phyloP scores from a whole-genome alignment of 331 rosid species.

The Ulmus americana region DNA sequence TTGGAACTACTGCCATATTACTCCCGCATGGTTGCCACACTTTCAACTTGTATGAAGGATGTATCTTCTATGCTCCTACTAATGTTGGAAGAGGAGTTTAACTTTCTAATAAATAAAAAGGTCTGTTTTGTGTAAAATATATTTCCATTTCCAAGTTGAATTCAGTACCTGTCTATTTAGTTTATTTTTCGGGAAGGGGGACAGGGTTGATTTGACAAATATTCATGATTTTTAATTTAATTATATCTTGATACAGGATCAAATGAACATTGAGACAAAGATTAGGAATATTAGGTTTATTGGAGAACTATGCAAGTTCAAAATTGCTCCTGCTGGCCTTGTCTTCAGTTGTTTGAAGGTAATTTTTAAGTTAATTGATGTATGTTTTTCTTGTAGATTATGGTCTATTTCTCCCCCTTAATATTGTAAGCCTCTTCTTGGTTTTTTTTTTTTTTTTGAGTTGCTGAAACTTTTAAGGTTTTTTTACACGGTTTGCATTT shows the following conservation, averaged over 20 bases:
- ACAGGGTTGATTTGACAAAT: neutral
- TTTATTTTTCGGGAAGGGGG: neutral
- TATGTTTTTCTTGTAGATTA: neutral
- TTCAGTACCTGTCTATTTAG: neutral
- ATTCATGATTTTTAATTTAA: slow-evolving; percentile 11
- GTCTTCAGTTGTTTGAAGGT: slow-evolving; percentile 98
- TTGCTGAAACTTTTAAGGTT: neutral
- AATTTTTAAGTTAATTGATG: slow-evolving; percentile 10
- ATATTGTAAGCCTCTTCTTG: neutral
- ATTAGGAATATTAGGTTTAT: slow-evolving; percentile 94
- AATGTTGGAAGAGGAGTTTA: slow-evolving; percentile 96
- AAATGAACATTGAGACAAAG: slow-evolving; percentile 97
- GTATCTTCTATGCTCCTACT: slow-evolving; percentile 73
- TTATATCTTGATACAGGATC: slow-evolving; percentile 62
- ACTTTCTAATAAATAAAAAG: slow-evolving; percentile 92
- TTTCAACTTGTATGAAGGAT: slow-evolving; percentile 98
- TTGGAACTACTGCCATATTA: slow-evolving; percentile 83
- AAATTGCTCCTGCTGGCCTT: slow-evolving; percentile 73
- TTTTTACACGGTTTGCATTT: neutral
- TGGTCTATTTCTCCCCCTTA: neutral
- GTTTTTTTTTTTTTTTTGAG: neutral
- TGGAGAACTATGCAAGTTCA: slow-evolving; percentile 98
- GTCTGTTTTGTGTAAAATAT: slow-evolving; percentile 29
- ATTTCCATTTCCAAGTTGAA: slow-evolving; percentile 7
- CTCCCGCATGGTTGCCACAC: slow-evolving; percentile 93